phyloP scores from a whole-genome alignment of 2,329 filamentous ascomycete species.

The Hypoxylon sp. region DNA sequence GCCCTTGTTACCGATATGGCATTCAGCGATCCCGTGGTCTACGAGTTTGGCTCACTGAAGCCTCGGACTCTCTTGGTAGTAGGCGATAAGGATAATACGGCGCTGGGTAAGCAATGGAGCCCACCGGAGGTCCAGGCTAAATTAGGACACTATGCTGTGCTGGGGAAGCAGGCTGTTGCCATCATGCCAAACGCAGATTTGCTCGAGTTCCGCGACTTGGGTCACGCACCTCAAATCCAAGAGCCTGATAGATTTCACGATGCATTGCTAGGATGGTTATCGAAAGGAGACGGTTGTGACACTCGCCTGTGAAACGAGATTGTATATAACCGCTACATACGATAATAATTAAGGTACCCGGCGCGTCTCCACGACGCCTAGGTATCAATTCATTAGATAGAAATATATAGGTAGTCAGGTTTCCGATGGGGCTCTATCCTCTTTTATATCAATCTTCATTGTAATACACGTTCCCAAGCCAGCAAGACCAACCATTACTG shows the following conservation, averaged over 20 bases:
- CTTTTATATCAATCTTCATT: constrained; percentile 20
- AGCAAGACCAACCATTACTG: constrained; percentile 7
- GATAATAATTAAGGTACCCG: not conserved
- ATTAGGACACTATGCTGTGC: constrained; percentile 65
- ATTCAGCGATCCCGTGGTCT: constrained; percentile 66
- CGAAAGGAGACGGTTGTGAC: constrained; percentile 11
- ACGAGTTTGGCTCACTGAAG: constrained; percentile 64
- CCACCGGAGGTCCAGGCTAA: constrained; percentile 60
- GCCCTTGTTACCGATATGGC: constrained; percentile 69
- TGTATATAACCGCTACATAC: constrained; percentile 10
- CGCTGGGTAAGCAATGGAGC: constrained; percentile 68
- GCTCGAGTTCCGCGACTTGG: constrained; percentile 64
- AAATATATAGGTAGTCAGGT: not conserved
- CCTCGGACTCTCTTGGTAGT: constrained; percentile 65
- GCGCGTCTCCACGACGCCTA: not conserved
- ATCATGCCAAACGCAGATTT: constrained; percentile 63
- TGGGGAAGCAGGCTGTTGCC: constrained; percentile 63
- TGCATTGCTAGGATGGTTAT: constrained; percentile 63
- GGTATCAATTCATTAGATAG: not conserved
- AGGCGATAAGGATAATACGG: constrained; percentile 68
- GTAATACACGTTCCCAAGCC: constrained; percentile 11
- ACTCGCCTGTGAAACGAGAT: not conserved
- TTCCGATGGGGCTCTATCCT: constrained; percentile 10
- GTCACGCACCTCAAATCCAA: constrained; percentile 69
- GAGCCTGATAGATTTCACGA: constrained; percentile 63